Base-by-base conservation (phyloP, 805 yeast genomes). In the Cyberlindnera meyerae region DNA sequence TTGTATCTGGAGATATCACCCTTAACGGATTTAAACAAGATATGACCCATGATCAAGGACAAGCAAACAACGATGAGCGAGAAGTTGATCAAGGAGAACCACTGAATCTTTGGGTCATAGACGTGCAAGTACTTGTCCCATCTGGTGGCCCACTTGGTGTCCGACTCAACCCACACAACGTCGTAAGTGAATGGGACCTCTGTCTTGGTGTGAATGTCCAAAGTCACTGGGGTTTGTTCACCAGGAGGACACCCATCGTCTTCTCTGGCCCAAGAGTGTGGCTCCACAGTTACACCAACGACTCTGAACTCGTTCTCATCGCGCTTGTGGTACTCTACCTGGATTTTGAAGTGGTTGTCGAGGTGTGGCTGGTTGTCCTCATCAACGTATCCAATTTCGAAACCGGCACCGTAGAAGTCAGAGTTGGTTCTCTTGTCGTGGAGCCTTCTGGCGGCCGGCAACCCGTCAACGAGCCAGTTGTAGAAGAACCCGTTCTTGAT, bases 101-200 rank as follows among this genome's bases (percentile, higher is more conserved):
- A 90, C 65, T 93, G 97, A 50, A 93, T 84, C 56, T 82, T 82
- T 39, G 97, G 94, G 56, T 86, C 95, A 58, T 80, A 83, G 17
- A 84, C 93, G 51, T 86, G 94, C 53, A 93, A 69, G 58, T 93
- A 93, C 61, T 87, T 86, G 61, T 93, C 98, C 98, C 98, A 93
- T 65, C 98, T 79, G 3, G 97, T 90, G 24, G 97, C 97, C 97
- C 97, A 93, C 4, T 79, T 76, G 3, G 93, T 84, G 6, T 67
- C 69, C 8, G 90, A 81, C 37, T 73, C 73, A 15, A 63, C 58
- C 70, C 90, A 93, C 24, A 58, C 64, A 14, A 90, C 93, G 3
- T 93, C 79, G 62, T 93, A 93, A n/a, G 95, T 75, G 65, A 77
- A 93, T 14, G 69, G 56, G n/a, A 90, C 95, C 2, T 59, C 56